phyloP scores from a whole-genome alignment of 371 early-diverging fungal genomes.

The Saksenaea vasiformis region DNA sequence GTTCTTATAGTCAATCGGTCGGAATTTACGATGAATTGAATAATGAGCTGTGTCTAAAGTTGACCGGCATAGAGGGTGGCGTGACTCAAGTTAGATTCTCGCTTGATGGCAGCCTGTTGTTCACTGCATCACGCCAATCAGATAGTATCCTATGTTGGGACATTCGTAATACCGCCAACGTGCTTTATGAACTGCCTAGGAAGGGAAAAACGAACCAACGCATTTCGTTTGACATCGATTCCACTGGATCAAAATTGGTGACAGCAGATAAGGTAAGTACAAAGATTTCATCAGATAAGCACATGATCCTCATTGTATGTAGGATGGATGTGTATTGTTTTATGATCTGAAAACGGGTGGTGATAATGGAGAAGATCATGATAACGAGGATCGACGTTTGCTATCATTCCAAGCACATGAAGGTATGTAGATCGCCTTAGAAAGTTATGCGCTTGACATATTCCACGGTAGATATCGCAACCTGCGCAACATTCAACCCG shows the following conservation, averaged over 20 bases:
- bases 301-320: background rate
- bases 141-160: constrained; percentile 69
- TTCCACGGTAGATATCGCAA: constrained; percentile 47
- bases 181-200: constrained; percentile 52
- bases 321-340: constrained; percentile 49
- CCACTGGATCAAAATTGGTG: constrained; percentile 52
- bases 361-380: constrained; percentile 11
- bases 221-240: constrained; percentile 66
- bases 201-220: constrained; percentile 68
- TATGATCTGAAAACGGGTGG: constrained; percentile 44
- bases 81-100: constrained; percentile 64
- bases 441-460: background rate
- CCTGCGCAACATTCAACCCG: constrained; percentile 63
- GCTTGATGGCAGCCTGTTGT: constrained; percentile 60
- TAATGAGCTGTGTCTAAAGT: constrained; percentile 51
- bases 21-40: constrained; percentile 66
- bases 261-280: constrained; percentile 60
- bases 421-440: constrained; percentile 18
- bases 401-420: constrained; percentile 16
- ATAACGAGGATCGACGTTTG: constrained; percentile 11
- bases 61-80: constrained; percentile 47
- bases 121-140: constrained; percentile 59
- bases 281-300: background rate
- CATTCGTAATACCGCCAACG: constrained; percentile 65
- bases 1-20: constrained; percentile 64